Conservation (phyloP, 257 asterid species). For the Echium plantagineum region DNA sequence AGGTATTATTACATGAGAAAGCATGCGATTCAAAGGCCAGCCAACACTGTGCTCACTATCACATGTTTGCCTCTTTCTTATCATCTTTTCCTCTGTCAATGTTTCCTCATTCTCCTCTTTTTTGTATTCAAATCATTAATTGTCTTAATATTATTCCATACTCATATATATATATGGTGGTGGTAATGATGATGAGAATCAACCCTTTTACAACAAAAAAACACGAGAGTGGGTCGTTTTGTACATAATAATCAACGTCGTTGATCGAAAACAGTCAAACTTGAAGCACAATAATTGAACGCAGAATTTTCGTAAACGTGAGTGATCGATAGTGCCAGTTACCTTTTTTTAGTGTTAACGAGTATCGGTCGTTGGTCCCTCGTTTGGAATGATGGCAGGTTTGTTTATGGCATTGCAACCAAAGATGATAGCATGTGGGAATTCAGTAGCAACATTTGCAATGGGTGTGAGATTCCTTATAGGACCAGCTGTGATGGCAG, state of each 20-base stretch:
- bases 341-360: too few relatives aligned
- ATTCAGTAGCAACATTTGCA: slow-evolving; percentile 66
- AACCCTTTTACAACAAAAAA: too few relatives aligned
- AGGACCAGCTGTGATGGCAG: slow-evolving; percentile 99
- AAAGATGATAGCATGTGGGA: slow-evolving; percentile 96
- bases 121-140: not conserved
- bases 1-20: slow-evolving; percentile 3
- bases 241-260: too few relatives aligned
- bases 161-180: not conserved
- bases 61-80: slow-evolving; percentile 16
- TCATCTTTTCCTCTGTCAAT: slow-evolving; percentile 16
- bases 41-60: slow-evolving; percentile 38
- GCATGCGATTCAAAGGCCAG: slow-evolving; percentile 41
- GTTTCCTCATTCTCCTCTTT: slow-evolving; percentile 4
- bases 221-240: too few relatives aligned
- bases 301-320: too few relatives aligned
- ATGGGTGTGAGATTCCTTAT: slow-evolving; percentile 98
- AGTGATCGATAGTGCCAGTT: too few relatives aligned
- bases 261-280: too few relatives aligned
- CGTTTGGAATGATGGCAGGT: slow-evolving; percentile 53
- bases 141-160: slow-evolving; percentile 3
- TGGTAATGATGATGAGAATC: not conserved
- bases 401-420: slow-evolving; percentile 98
- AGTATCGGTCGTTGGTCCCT: too few relatives aligned
- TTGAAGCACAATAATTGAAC: too few relatives aligned